These are phyloP conservation scores for Periglandula ipomoeae DNA, from an alignment of 2,329 filamentous ascomycete genomes.

Conservation along the genomic window DNA sequence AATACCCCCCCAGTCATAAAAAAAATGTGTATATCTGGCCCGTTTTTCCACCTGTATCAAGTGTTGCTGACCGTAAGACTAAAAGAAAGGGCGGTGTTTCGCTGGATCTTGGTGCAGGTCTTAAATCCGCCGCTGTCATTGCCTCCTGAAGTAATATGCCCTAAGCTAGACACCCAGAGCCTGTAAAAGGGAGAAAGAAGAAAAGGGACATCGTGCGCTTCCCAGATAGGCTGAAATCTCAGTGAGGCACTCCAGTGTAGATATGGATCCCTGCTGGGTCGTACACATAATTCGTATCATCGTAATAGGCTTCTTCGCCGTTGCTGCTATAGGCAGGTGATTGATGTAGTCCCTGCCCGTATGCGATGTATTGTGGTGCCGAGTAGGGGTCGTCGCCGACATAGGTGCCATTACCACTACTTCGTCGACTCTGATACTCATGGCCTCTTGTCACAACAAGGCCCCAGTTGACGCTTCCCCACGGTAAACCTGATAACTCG, in stretches of 20 bases:
- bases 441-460: conserved; percentile 42
- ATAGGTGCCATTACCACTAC: conserved; percentile 29
- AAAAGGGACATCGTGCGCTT: neutral
- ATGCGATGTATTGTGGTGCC: conserved; percentile 17
- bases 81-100: no score
- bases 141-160: no score
- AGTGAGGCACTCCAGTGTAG: neutral
- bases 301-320: conserved; percentile 24
- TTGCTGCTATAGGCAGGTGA: conserved; percentile 24
- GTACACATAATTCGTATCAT: conserved; percentile 21
- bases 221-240: neutral
- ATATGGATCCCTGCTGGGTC: conserved; percentile 7
- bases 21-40: no score
- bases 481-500: conserved; percentile 57
- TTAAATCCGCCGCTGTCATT: no score
- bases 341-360: conserved; percentile 16
- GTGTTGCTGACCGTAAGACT: no score
- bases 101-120: no score
- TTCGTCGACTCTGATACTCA: conserved; percentile 35
- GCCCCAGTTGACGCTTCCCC: conserved; percentile 59
- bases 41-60: no score
- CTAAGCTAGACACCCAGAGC: no score
- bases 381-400: conserved; percentile 24
- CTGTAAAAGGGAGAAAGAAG: neutral
- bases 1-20: neutral